These are phyloP conservation scores for Pseudonitzschia pungens DNA, from an alignment of 108 stramenopile species.

Conservation along the genomic window DNA sequence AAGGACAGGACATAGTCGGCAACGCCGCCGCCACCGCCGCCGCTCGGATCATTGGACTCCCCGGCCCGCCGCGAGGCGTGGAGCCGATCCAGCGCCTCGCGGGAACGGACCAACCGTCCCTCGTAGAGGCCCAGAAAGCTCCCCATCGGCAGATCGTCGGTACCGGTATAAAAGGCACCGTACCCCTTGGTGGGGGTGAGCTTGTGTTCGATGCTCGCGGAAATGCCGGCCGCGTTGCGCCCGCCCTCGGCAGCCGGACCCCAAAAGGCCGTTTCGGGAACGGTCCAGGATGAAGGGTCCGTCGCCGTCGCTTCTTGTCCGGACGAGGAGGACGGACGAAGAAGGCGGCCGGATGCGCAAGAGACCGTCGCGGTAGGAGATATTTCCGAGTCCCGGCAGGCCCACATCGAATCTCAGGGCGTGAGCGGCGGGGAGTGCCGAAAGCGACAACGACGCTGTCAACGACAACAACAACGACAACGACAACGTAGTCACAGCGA, in stretches of 20 bases:
- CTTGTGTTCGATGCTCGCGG: background rate
- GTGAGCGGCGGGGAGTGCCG: background rate
- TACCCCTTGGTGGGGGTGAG: slow-evolving; percentile 21
- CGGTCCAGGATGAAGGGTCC: background rate
- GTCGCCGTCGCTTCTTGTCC: no score
- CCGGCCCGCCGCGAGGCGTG: background rate
- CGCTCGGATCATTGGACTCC: background rate
- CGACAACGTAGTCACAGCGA: no score
- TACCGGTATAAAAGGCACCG: slow-evolving; percentile 27
- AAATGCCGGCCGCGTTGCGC: background rate
- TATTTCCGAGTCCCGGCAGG: background rate
- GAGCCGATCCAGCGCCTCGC: slow-evolving; percentile 14
- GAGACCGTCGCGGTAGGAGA: slow-evolving; percentile 2
- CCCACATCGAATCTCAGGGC: background rate
- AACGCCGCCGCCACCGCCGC: no score
- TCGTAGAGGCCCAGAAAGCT: slow-evolving; percentile 49
- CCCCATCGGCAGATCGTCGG: background rate
- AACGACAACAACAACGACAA: background rate
- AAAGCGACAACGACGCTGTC: background rate
- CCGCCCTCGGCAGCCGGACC: background rate
- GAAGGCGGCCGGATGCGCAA: background rate
- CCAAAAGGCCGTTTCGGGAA: background rate
- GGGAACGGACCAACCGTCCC: slow-evolving; percentile 10
- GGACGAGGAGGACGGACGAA: no score
- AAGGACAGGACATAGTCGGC: slow-evolving; percentile 42